Conservation (phyloP, 305 asterid genomes). For the Andrographis paniculata region DNA sequence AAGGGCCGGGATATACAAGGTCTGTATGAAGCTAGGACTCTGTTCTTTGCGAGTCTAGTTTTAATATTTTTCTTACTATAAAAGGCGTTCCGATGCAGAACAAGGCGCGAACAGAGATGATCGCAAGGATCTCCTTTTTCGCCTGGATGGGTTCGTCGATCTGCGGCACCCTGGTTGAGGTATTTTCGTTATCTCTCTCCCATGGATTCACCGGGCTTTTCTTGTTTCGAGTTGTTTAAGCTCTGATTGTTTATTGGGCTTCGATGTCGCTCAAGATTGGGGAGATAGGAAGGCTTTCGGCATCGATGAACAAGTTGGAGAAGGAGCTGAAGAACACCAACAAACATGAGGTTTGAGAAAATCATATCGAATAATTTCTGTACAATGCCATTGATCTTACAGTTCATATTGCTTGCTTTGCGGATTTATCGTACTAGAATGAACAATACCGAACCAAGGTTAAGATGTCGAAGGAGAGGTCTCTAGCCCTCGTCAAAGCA, state of each 20-base stretch:
- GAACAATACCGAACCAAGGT: constrained; percentile 16
- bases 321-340: constrained; percentile 61
- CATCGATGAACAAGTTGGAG: constrained; percentile 68
- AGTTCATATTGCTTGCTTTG: constrained; percentile 14
- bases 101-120: constrained; percentile 68
- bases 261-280: constrained; percentile 43
- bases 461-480: constrained; percentile 4
- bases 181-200: constrained; percentile 16
- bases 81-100: constrained; percentile 40
- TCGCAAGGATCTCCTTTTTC: constrained; percentile 86
- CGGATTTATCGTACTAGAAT: constrained; percentile 30
- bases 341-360: constrained; percentile 54
- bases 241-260: not conserved
- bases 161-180: constrained; percentile 86
- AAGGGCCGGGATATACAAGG: constrained; percentile 92
- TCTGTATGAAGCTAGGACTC: too few relatives aligned
- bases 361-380: too few relatives aligned
- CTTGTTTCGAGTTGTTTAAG: constrained; percentile 1
- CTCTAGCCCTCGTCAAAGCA: constrained; percentile 2
- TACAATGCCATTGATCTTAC: constrained; percentile 11
- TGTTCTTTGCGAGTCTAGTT: too few relatives aligned
- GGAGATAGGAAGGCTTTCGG: constrained; percentile 85
- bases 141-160: constrained; percentile 87
- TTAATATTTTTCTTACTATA: constrained; percentile 4
- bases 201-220: not conserved